Conservation (phyloP, 805 yeast genomes). For the Candida cerambycidarum region DNA sequence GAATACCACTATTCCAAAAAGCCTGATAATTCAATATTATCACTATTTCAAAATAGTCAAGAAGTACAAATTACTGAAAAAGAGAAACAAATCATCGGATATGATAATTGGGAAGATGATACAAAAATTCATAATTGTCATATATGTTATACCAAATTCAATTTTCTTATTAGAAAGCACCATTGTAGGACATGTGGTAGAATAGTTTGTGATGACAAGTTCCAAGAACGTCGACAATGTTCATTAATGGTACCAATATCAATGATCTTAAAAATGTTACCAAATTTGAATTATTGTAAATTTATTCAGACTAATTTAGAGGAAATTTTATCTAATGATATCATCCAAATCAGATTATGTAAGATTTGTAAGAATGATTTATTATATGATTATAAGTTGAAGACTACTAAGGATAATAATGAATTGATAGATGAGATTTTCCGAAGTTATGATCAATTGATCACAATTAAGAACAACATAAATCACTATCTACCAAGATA, state of each 20-base stretch:
- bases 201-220: constrained; percentile 70
- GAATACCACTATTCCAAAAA: constrained; percentile 16
- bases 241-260: constrained; percentile 67
- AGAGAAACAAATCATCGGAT: constrained; percentile 14
- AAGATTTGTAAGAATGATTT: constrained; percentile 62
- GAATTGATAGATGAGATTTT: constrained; percentile 6
- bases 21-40: not conserved
- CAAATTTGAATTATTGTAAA: constrained; percentile 33
- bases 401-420: not conserved
- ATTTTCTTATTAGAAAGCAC: constrained; percentile 66
- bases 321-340: constrained; percentile 10
- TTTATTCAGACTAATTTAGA: constrained; percentile 21
- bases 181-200: constrained; percentile 90
- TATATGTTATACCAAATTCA: constrained; percentile 60
- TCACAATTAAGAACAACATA: constrained; percentile 11
- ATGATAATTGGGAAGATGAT: constrained; percentile 57
- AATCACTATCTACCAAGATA: constrained; percentile 11
- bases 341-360: constrained; percentile 40
- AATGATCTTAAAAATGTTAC: constrained; percentile 38
- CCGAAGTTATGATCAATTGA: constrained; percentile 10
- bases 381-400: constrained; percentile 48
- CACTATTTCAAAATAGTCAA: constrained; percentile 1
- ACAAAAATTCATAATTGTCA: constrained; percentile 51
- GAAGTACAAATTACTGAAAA: constrained; percentile 5
- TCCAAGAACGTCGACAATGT: constrained; percentile 50